Evolutionary conservation across 306 rosid species (phyloP).

Genomic region (Cicer pinnatifidum): DNA sequence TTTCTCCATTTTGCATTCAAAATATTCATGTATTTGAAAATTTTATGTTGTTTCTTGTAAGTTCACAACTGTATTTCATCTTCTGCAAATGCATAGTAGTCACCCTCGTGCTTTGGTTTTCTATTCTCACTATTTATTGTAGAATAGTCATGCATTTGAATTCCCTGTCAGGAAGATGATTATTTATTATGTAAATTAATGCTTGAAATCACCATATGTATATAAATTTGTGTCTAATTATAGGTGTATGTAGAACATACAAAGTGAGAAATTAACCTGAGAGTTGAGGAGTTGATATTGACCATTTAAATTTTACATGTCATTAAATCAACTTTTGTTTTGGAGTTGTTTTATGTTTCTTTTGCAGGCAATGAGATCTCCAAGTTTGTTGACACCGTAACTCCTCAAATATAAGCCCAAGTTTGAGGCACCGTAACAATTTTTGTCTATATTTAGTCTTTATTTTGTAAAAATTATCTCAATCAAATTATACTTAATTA

Average conservation of each 20-base stretch:
- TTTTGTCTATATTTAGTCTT: neutral
- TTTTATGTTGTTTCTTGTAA: conserved; percentile 6
- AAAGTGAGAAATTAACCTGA: neutral
- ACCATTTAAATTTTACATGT: neutral
- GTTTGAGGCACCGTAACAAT: conserved; percentile 71
- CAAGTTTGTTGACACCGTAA: conserved; percentile 86
- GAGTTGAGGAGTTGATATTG: neutral
- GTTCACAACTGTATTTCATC: neutral
- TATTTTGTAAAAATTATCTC: neutral
- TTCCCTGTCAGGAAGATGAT: neutral
- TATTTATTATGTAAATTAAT: neutral
- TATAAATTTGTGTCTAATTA: neutral
- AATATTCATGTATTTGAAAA: neutral
- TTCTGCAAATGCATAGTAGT: conserved; percentile 23
- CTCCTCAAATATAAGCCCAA: conserved; percentile 90
- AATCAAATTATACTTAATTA: neutral
- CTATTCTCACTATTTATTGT: neutral
- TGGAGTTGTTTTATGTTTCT: conserved; percentile 23
- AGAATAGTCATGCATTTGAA: conserved; percentile 21
- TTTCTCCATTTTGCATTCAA: neutral
- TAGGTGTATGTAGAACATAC: neutral
- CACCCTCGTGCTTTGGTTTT: neutral
- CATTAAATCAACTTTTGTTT: conserved; percentile 3
- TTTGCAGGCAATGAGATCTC: conserved; percentile 83
- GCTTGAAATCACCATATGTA: neutral